These are phyloP conservation scores for Phytophthora citrophthora DNA, from an alignment of 352 stramenopile genomes.

Conservation along the genomic window DNA sequence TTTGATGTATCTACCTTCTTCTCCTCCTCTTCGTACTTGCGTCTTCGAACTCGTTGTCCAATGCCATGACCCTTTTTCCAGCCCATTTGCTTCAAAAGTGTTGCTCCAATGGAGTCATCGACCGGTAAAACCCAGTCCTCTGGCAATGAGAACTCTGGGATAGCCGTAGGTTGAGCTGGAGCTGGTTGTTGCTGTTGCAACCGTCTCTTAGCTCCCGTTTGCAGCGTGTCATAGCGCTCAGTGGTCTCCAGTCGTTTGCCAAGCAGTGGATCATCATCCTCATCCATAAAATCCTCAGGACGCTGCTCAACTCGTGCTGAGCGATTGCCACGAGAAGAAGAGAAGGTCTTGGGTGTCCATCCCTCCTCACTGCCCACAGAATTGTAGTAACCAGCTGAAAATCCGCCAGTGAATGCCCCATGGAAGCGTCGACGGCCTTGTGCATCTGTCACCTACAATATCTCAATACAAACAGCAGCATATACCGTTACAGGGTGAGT, in stretches of 20 bases:
- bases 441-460: slow-evolving; percentile 65
- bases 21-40: slow-evolving; percentile 41
- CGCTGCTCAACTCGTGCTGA: slow-evolving; percentile 56
- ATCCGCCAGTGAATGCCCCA: slow-evolving; percentile 94
- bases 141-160: slow-evolving; percentile 56
- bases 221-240: slow-evolving; percentile 67
- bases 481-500: background rate
- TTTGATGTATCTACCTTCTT: background rate
- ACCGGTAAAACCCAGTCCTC: slow-evolving; percentile 78
- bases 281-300: slow-evolving; percentile 95
- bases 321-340: slow-evolving; percentile 70
- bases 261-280: slow-evolving; percentile 92
- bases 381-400: slow-evolving; percentile 95
- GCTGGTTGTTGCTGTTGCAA: slow-evolving; percentile 31
- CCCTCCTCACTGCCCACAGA: slow-evolving; percentile 91
- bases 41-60: slow-evolving; percentile 64
- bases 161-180: slow-evolving; percentile 11
- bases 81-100: slow-evolving; percentile 87
- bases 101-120: slow-evolving; percentile 83
- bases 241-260: slow-evolving; percentile 78
- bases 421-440: slow-evolving; percentile 89
- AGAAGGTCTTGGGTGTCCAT: slow-evolving; percentile 86
- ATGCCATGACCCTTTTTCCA: slow-evolving; percentile 93
- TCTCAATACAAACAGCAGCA: background rate
- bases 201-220: slow-evolving; percentile 39